Evolutionary conservation across 352 stramenopile genomes (phyloP), one percentile per base, ranked within the genome.

Genomic region (Phytophthora ramorum): DNA sequence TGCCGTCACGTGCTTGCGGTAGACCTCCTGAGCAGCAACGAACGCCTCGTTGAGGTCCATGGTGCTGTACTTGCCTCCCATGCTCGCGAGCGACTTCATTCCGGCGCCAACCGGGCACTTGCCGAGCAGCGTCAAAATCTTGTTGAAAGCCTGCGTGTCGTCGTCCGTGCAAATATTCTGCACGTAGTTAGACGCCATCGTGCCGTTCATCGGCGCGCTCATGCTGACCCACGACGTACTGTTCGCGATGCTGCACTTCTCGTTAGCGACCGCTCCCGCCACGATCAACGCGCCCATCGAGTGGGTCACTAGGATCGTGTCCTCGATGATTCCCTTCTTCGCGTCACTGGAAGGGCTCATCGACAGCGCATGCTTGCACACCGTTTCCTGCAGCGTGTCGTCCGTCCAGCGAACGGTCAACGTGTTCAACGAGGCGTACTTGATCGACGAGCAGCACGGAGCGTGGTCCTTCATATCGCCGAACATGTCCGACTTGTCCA

Each of bases 241-340:
- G 16, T 59, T 82, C 22, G 65, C 69, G 1, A 90, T 63, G 40
- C 58, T 70, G 66, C 83, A 91, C 63, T 80, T 74, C 24, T 75
- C 66, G 19, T 74, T 79, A 17, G 79, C 78, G 13, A 89, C 41
- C 0, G 73, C 78, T 8, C 73, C 67, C 2, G 58, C 73, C 26
- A 82, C n/a, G 10, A 83, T 72, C 35, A 87, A 56, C 2, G 69
- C 73, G 14, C 75, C 73, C 73, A 85, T 85, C 1, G 78, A 87
- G 58, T 87, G 75, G 7, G 69, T 71, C 13, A 85, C 64, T 7
- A 87, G 38, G 26, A 85, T 84, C 2, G 75, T 76, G 44, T 83
- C 61, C 35, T 76, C 71, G 45, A 82, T 75, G 5, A 67, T 19
- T 6, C 55, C 50, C 6, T 60, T 51, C 3, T 44, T 45, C 1